Evolutionary conservation across 139 green algal genomes (phyloP).

Genomic region (Picochlorum sp.): DNA sequence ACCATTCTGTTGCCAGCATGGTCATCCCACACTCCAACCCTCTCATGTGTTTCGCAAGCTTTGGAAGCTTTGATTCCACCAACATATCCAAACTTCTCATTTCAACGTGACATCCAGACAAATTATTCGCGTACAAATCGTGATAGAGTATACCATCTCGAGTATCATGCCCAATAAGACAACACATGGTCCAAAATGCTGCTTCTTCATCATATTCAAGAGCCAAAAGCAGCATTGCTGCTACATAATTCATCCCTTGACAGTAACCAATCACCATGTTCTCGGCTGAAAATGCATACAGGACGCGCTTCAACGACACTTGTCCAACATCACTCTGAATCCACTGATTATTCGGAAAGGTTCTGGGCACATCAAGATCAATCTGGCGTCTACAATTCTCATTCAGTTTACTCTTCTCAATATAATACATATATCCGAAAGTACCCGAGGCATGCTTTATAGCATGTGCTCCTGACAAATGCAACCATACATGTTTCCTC

Average conservation of each 20-base stretch:
- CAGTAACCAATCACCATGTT: conserved; percentile 58
- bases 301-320: conserved; percentile 46
- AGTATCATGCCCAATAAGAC: conserved; percentile 38
- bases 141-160: conserved; percentile 49
- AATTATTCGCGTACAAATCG: conserved; percentile 55
- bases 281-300: conserved; percentile 60
- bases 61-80: conserved; percentile 51
- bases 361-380: conserved; percentile 73
- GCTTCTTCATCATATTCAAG: conserved; percentile 42
- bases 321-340: conserved; percentile 48
- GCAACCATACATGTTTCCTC: conserved; percentile 49
- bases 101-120: conserved; percentile 71
- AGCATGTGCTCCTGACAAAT: conserved; percentile 41
- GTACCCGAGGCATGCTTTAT: neutral
- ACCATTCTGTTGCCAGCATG: conserved; percentile 80
- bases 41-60: conserved; percentile 42
- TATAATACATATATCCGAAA: neutral
- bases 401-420: neutral
- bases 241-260: conserved; percentile 72
- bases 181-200: conserved; percentile 48
- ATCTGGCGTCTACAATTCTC: conserved; percentile 46
- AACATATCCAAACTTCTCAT: conserved; percentile 52
- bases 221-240: conserved; percentile 64
- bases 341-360: conserved; percentile 60
- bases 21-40: conserved; percentile 56